These are phyloP conservation scores for Suillus subalutaceus DNA, from an alignment of 768 basidiomycete genomes.

Conservation along the genomic window DNA sequence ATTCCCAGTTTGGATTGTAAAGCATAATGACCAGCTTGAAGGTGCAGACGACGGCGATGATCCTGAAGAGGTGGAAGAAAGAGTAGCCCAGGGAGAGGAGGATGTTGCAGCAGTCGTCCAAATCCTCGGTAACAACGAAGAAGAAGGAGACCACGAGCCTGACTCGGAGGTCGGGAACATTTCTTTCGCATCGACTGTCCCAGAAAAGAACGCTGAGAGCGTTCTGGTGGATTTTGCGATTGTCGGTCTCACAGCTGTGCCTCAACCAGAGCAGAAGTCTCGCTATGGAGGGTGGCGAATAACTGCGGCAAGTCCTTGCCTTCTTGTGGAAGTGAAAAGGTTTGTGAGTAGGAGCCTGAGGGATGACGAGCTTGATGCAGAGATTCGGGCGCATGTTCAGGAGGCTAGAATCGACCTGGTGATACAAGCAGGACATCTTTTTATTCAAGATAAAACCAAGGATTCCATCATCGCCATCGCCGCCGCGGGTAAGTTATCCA, in stretches of 20 bases:
- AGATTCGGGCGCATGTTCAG: neutral
- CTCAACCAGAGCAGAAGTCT: neutral
- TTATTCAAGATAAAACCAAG: neutral
- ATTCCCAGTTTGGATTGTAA: neutral
- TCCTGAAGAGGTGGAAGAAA: neutral
- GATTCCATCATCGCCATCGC: slow-evolving; percentile 8
- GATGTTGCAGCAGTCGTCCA: neutral
- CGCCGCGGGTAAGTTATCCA: neutral
- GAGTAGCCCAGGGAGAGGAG: neutral
- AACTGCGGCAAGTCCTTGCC: too few species aligned
- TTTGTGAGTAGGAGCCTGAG: neutral
- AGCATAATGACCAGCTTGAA: neutral
- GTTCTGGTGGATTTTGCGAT: neutral
- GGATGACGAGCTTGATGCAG: neutral
- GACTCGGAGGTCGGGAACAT: neutral
- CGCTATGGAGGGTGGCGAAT: neutral
- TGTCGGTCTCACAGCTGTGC: neutral
- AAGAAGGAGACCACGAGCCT: neutral
- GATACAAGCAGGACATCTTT: neutral
- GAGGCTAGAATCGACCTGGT: neutral
- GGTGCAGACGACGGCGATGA: neutral
- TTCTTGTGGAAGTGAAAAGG: neutral
- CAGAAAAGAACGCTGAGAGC: neutral
- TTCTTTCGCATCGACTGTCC: neutral
- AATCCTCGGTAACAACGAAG: neutral